Evolutionary conservation across 2,329 filamentous ascomycete genomes (phyloP), one percentile per base, ranked within the genome.

Genomic region (Monosporascus cannonballus): DNA sequence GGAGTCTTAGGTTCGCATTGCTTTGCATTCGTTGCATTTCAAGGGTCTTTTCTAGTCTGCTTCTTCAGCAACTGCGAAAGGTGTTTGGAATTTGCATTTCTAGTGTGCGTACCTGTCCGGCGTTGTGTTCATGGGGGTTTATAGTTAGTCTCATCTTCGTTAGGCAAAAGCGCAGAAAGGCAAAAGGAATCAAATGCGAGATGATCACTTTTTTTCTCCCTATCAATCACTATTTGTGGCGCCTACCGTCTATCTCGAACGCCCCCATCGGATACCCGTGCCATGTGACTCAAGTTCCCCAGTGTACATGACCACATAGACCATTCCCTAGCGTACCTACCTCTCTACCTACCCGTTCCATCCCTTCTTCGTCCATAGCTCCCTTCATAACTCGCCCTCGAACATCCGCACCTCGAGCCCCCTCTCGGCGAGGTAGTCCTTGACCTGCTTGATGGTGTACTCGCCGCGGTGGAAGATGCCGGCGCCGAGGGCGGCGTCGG

Each of bases 381-480:
- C 41, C 53, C 47, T 54, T 59, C 57, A 72, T 62, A 77, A 55
- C 7, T 74, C 75, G 1, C 78, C 77, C 61, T 96, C 93, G 64
- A 87, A 90, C 53, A 84, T 81, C 57, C 94, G 80, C n/a, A 96
- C 87, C 53, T 90, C 69, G 53, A 96, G 76, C 0, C 89, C 89
- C 64, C 85, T 82, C 37, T 79, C 76, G 24, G 77, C 76, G 54
- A 99, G 71, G 65, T 89, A 81, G 54, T 95, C 87, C 73, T 99
- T 99, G 47, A 99, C 94, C 65, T 97, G 86, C 69, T 85, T 86
- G 17, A 99, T 93, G 0, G 92, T 96, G 71, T 93, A 99, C 74
- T 99, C 93, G 38, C 87, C 90, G 48, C 94, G 78, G 74, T 99
- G 94, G 72, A 99, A 99, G 87, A 99, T 99, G 50, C 94, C 94